Evolutionary conservation across 2,329 filamentous ascomycete genomes (phyloP).

Genomic region (Fusarium continuum): DNA sequence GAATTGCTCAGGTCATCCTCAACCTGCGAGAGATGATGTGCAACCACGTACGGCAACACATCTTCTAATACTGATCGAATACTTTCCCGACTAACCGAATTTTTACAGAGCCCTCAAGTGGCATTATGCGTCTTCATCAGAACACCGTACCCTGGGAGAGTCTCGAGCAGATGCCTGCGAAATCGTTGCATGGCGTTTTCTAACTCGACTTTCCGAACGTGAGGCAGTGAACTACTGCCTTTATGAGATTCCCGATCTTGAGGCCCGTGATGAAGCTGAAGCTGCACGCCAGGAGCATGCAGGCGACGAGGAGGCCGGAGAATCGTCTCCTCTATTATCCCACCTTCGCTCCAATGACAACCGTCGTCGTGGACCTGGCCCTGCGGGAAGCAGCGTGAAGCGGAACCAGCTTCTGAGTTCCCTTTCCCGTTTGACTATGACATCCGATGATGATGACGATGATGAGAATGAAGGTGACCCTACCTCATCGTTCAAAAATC

Average conservation of each 20-base stretch:
- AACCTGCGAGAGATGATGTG: slow-evolving; percentile 11
- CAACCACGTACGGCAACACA: not conserved
- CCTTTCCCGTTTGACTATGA: slow-evolving; percentile 62
- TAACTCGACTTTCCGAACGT: slow-evolving; percentile 74
- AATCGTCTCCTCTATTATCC: slow-evolving; percentile 58
- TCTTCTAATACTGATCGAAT: not conserved
- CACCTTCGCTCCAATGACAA: slow-evolving; percentile 44
- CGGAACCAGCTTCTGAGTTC: slow-evolving; percentile 62
- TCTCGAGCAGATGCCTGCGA: slow-evolving; percentile 79
- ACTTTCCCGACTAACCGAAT: slow-evolving; percentile 18
- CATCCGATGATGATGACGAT: slow-evolving; percentile 49
- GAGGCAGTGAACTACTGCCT: slow-evolving; percentile 80
- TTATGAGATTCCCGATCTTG: slow-evolving; percentile 70
- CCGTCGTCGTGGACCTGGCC: slow-evolving; percentile 30
- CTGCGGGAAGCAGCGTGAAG: slow-evolving; percentile 54
- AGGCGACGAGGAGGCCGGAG: slow-evolving; percentile 56
- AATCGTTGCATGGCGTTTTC: slow-evolving; percentile 82
- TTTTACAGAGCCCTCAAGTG: slow-evolving; percentile 72
- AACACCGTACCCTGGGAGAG: slow-evolving; percentile 72
- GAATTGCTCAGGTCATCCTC: slow-evolving; percentile 1
- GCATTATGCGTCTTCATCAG: slow-evolving; percentile 72
- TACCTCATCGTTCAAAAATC: slow-evolving; percentile 75
- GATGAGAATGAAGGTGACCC: slow-evolving; percentile 65
- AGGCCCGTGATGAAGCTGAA: slow-evolving; percentile 40
- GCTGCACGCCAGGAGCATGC: slow-evolving; percentile 15